Evolutionary conservation across 1,284 basidiomycete genomes (phyloP).

Genomic region (Ceraceosorus bombacis): DNA sequence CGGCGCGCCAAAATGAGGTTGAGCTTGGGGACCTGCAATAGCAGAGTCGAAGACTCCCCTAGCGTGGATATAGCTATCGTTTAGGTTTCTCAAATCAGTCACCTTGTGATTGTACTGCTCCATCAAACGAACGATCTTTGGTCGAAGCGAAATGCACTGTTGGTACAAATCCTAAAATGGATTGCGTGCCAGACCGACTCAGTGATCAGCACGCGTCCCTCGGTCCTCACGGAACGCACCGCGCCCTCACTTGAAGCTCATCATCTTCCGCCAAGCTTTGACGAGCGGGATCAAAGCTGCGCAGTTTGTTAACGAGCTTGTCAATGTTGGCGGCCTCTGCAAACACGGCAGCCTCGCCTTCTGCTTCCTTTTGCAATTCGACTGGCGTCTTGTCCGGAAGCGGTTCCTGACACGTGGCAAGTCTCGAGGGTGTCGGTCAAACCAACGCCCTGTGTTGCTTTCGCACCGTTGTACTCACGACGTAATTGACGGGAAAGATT

Average conservation of each 20-base stretch:
- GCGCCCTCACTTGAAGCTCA: conserved; percentile 68
- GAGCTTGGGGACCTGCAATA: conserved; percentile 56
- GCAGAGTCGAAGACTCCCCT: conserved; percentile 74
- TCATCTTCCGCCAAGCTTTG: conserved; percentile 80
- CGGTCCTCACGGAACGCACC: neutral
- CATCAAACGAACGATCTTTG: conserved; percentile 91
- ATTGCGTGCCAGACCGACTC: conserved; percentile 3
- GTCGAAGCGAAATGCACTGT: conserved; percentile 74
- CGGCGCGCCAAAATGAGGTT: no score
- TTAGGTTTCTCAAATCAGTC: conserved; percentile 72
- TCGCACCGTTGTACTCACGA: conserved; percentile 51
- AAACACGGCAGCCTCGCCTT: conserved; percentile 81
- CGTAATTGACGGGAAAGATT: conserved; percentile 97
- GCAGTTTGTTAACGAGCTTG: conserved; percentile 70
- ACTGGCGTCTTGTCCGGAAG: conserved; percentile 74
- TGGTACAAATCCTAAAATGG: conserved; percentile 74
- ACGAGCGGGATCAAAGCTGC: conserved; percentile 60
- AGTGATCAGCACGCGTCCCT: conserved; percentile 6
- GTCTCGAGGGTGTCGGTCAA: neutral
- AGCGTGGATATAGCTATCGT: conserved; percentile 76
- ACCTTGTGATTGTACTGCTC: conserved; percentile 66
- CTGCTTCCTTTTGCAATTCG: conserved; percentile 74
- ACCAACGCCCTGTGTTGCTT: neutral
- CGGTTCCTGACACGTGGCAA: conserved; percentile 55
- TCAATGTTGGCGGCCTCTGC: conserved; percentile 79